These are phyloP conservation scores for Pelargonium fulgidum DNA, from an alignment of 441 rosid genomes.

Conservation along the genomic window DNA sequence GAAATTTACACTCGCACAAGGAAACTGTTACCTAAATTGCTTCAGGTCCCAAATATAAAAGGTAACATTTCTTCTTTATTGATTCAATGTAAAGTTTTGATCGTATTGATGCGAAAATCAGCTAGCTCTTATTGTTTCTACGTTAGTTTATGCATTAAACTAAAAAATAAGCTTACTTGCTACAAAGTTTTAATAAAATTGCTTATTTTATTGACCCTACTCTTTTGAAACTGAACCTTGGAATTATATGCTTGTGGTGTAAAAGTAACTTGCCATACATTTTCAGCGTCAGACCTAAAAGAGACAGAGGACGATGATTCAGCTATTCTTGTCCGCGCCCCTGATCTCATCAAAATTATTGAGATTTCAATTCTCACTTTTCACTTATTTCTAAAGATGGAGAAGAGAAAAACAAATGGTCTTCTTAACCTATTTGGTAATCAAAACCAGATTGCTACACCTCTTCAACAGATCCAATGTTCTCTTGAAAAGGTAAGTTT, in stretches of 20 bases:
- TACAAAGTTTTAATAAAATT: neutral
- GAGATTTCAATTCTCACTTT: constrained; percentile 65
- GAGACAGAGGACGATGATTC: constrained; percentile 52
- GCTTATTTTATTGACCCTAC: neutral
- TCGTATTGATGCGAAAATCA: neutral
- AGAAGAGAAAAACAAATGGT: constrained; percentile 50
- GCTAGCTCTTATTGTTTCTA: too few species aligned
- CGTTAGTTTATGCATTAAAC: neutral
- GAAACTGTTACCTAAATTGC: constrained; percentile 64
- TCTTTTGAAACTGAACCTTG: neutral
- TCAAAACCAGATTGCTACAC: constrained; percentile 57
- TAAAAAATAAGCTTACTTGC: neutral
- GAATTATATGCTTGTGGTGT: constrained; percentile 14
- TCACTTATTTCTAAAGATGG: constrained; percentile 67
- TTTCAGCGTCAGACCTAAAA: constrained; percentile 51
- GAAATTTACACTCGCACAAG: constrained; percentile 74
- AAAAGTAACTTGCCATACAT: constrained; percentile 17
- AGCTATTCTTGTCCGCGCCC: constrained; percentile 45
- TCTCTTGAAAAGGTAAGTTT: constrained; percentile 57
- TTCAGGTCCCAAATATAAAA: constrained; percentile 80
- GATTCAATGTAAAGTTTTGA: neutral
- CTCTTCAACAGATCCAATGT: constrained; percentile 70
- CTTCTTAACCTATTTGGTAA: constrained; percentile 62
- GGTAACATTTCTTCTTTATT: constrained; percentile 33
- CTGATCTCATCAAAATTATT: constrained; percentile 56